Base-by-base conservation (phyloP, 2,329 filamentous ascomycete genomes). In the Colletotrichum godetiae region DNA sequence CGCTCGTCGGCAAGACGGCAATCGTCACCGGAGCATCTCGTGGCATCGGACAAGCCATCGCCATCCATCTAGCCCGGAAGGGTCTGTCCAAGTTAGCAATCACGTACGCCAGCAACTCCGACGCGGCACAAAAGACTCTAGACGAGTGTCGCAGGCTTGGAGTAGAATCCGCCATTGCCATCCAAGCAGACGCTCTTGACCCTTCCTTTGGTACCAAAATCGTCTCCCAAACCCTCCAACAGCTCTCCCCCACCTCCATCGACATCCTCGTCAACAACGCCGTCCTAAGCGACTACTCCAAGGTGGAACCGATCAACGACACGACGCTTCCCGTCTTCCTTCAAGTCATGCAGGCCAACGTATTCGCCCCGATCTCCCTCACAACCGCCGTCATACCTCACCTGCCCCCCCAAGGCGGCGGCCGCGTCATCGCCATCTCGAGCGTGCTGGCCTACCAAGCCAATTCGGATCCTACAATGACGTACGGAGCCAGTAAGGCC, bases 401-500 rank as follows among this genome's bases (percentile, higher is more conserved):
- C 55, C 72, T 83, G 1, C 67, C 67, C 10, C 61, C 77, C 0
- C 67, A 68, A 5, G 37, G 37, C 1, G 79, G 80, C 3, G 80
- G 81, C 0, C 80, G 82, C 0, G 79, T 84, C 1, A 76, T 84
- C n/a, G 78, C 79, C 35, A 76, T 84, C 5, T 82, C 81, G 0
- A 79, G 80, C 0, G 83, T 0, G 68, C 68, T 33, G 35, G 27
- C 11, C 59, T 57, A 42, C 29, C 12, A 31, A 37, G 37, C 37
- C 2, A 70, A 70, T 11, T 31, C 59, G 29, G 67, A 70, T 15
- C 67, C 61, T 3, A 53, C 59, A 31, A 70, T 70, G 37, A 70
- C 67, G 3, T 84, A 84, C 24, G 79, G 75, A 0, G 77, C 80
- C 3, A 81, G 79, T 1, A 83, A 83, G 63, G 82, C 80, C 5